Conservation (phyloP, 805 yeast species). For the Nakazawaea ambrosiae region DNA sequence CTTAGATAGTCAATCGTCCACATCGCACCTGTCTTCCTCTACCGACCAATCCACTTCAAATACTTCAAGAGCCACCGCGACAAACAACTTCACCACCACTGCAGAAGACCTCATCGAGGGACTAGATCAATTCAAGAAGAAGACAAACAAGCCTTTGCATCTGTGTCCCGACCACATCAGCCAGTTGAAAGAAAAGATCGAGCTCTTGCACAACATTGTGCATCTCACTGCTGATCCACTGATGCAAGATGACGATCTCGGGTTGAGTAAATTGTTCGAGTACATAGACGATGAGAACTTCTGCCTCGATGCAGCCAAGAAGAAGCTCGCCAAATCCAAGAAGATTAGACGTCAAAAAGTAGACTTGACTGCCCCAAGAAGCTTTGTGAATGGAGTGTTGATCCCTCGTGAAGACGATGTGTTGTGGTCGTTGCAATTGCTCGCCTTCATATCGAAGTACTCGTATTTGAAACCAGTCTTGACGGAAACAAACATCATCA, state of each 20-base stretch:
- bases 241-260: not conserved
- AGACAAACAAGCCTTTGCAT: not conserved
- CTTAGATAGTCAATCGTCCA: not conserved
- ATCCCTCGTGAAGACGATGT: conserved; percentile 91
- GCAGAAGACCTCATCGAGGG: not conserved
- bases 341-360: conserved; percentile 9
- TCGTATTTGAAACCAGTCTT: conserved; percentile 67
- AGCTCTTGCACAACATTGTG: conserved; percentile 4
- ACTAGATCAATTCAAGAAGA: not conserved
- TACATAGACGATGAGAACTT: conserved; percentile 8
- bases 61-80: not conserved
- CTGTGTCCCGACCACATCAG: conserved; percentile 5
- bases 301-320: conserved; percentile 5
- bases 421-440: conserved; percentile 83
- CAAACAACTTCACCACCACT: not conserved
- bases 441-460: conserved; percentile 92
- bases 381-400: conserved; percentile 61
- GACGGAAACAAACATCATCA: conserved; percentile 70
- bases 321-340: conserved; percentile 6
- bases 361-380: conserved; percentile 33
- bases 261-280: conserved; percentile 1
- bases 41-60: not conserved
- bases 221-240: not conserved
- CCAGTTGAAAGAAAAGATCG: conserved; percentile 8
- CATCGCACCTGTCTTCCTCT: not conserved